Conservation (phyloP, 345 rosid genomes). For the Salix koriyanagi region DNA sequence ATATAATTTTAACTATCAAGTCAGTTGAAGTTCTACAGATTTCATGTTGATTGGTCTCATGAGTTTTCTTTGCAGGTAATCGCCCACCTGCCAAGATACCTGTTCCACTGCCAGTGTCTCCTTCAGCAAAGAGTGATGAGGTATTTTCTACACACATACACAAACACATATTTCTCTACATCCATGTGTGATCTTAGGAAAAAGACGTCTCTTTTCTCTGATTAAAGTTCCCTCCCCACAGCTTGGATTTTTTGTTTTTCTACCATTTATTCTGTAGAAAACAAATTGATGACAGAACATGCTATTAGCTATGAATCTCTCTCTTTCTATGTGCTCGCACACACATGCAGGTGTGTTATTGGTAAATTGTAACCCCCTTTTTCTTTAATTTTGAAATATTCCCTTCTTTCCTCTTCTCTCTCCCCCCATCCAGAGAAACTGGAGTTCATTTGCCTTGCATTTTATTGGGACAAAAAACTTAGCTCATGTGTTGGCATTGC, state of each 20-base stretch:
- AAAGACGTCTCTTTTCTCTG: neutral
- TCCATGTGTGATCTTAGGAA: constrained; percentile 1
- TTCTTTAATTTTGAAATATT: neutral
- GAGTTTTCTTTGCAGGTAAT: constrained; percentile 45
- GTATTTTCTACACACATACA: constrained; percentile 25
- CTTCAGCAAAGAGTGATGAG: constrained; percentile 55
- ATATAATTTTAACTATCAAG: neutral
- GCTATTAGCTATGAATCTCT: neutral
- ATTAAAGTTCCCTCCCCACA: neutral
- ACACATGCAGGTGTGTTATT: neutral
- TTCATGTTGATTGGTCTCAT: constrained; percentile 2
- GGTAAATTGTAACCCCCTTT: neutral
- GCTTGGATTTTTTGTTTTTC: neutral
- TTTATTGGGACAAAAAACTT: neutral
- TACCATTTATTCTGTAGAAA: neutral
- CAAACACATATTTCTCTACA: neutral
- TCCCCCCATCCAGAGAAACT: neutral
- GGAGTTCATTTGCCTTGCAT: neutral
- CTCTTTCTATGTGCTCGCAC: neutral
- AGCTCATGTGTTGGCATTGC: neutral
- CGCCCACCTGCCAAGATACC: constrained; percentile 93
- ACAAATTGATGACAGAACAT: neutral
- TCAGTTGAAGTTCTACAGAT: neutral
- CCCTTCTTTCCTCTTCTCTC: neutral
- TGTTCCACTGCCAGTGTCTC: constrained; percentile 66